Conservation (phyloP, 1,139 yeast species). For the Hansenula anomala region DNA sequence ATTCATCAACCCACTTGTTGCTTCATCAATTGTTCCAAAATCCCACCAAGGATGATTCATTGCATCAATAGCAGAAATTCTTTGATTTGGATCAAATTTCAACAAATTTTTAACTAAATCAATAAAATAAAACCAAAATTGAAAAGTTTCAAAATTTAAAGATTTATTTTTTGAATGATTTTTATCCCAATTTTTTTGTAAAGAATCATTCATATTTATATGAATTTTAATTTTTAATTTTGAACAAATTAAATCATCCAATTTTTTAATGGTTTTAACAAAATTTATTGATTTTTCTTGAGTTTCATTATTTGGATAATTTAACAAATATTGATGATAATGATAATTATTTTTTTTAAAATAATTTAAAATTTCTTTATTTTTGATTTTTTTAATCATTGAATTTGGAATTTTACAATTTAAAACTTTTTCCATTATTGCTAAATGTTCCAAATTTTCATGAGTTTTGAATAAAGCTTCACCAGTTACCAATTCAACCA, state of each 20-base stretch:
- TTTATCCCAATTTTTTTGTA: constrained; percentile 36
- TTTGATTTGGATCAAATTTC: constrained; percentile 55
- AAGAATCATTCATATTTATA: constrained; percentile 31
- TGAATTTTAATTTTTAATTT: constrained; percentile 27
- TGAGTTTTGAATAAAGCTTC: constrained; percentile 94
- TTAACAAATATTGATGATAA: constrained; percentile 12
- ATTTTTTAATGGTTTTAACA: constrained; percentile 47
- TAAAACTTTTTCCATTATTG: constrained; percentile 84
- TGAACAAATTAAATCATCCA: constrained; percentile 40
- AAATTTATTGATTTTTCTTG: constrained; percentile 44
- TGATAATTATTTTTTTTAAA: constrained; percentile 6
- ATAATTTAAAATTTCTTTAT: constrained; percentile 5
- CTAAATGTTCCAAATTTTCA: constrained; percentile 89
- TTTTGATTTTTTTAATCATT: constrained; percentile 14
- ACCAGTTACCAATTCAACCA: constrained; percentile 91
- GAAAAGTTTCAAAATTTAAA: constrained; percentile 44
- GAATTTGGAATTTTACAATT: constrained; percentile 28
- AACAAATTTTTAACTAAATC: constrained; percentile 61
- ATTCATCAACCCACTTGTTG: constrained; percentile 32
- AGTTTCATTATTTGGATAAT: constrained; percentile 33
- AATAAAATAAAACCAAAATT: constrained; percentile 73
- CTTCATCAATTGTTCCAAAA: constrained; percentile 73
- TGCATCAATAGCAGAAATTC: constrained; percentile 67
- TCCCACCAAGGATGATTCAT: constrained; percentile 75
- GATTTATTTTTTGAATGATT: constrained; percentile 25